A percentile compares a stretch with the other conserved stretches of the same genome.
phyloP scores from a whole-genome alignment of 208 protist genomes.

The Trypanosoma lewisi region DNA sequence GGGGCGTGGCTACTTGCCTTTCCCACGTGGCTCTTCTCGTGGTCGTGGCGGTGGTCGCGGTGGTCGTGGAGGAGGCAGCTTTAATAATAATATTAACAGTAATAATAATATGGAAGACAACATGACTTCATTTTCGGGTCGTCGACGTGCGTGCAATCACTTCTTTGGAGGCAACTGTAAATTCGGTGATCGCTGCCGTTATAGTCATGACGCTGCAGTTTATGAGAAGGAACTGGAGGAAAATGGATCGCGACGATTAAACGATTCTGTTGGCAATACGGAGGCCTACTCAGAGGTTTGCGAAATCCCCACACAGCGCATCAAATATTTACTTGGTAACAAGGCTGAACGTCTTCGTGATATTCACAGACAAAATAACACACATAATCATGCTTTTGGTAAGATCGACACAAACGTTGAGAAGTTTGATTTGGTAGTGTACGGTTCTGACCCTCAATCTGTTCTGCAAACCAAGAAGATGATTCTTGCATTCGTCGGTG shows the following conservation, averaged over 20 bases:
- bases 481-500: slow-evolving; percentile 50
- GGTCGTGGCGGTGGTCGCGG: slow-evolving; percentile 39
- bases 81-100: slow-evolving; percentile 11
- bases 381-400: slow-evolving; percentile 71
- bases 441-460: slow-evolving; percentile 54
- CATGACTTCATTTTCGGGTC: slow-evolving; percentile 8
- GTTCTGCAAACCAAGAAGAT: slow-evolving; percentile 63
- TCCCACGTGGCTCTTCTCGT: slow-evolving; percentile 14
- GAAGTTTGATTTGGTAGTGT: slow-evolving; percentile 64
- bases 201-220: slow-evolving; percentile 66
- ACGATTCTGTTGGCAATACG: slow-evolving; percentile 27
- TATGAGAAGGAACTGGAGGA: slow-evolving; percentile 31
- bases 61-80: slow-evolving; percentile 36
- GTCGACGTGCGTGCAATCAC: slow-evolving; percentile 64
- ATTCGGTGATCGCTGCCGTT: slow-evolving; percentile 78
- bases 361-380: slow-evolving; percentile 72
- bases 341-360: slow-evolving; percentile 49
- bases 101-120: slow-evolving; percentile 19
- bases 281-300: slow-evolving; percentile 39
- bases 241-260: slow-evolving; percentile 5
- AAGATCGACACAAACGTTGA: slow-evolving; percentile 50
- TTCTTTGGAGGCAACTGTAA: slow-evolving; percentile 72
- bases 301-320: slow-evolving; percentile 67
- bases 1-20: slow-evolving; percentile 36
- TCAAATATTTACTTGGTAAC: slow-evolving; percentile 73